These are phyloP conservation scores for Cocos nucifera DNA, from an alignment of 176 grass and related monocot species.

Conservation along the genomic window DNA sequence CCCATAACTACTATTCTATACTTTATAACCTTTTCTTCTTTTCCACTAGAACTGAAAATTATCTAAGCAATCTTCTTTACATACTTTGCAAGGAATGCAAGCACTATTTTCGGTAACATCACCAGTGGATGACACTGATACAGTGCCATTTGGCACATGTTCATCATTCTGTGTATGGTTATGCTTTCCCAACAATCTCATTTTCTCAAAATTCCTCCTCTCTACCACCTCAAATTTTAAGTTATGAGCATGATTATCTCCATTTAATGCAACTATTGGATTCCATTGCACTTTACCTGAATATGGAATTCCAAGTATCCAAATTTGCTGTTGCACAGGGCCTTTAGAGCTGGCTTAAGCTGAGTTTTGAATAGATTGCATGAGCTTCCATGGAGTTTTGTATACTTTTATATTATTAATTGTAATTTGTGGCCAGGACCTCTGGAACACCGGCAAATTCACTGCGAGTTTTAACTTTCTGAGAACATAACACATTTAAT, in stretches of 20 bases:
- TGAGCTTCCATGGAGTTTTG: slow-evolving; percentile 54
- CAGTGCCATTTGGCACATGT: slow-evolving; percentile 19
- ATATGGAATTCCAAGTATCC: not conserved
- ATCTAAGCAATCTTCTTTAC: slow-evolving; percentile 18
- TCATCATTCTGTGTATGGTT: not conserved
- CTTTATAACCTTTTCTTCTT: slow-evolving; percentile 4
- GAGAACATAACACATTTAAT: not conserved
- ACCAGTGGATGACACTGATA: slow-evolving; percentile 32
- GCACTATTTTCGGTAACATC: slow-evolving; percentile 24
- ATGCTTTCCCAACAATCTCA: slow-evolving; percentile 2
- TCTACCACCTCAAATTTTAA: slow-evolving; percentile 28
- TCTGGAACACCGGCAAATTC: slow-evolving; percentile 23
- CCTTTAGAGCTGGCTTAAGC: not conserved
- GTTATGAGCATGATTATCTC: slow-evolving; percentile 19
- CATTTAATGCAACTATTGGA: slow-evolving; percentile 8
- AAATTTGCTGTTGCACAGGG: slow-evolving; percentile 3
- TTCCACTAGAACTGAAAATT: slow-evolving; percentile 8
- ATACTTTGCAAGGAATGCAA: slow-evolving; percentile 6
- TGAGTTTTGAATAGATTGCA: not conserved
- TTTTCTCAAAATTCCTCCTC: slow-evolving; percentile 19
- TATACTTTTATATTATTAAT: slow-evolving; percentile 60
- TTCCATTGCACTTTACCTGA: slow-evolving; percentile 10
- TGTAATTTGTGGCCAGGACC: slow-evolving; percentile 27
- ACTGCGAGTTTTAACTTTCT: not conserved
- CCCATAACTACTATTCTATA: slow-evolving; percentile 12